Base-by-base conservation (phyloP, 2,329 filamentous ascomycete genomes). In the Coniochaeta sp. region DNA sequence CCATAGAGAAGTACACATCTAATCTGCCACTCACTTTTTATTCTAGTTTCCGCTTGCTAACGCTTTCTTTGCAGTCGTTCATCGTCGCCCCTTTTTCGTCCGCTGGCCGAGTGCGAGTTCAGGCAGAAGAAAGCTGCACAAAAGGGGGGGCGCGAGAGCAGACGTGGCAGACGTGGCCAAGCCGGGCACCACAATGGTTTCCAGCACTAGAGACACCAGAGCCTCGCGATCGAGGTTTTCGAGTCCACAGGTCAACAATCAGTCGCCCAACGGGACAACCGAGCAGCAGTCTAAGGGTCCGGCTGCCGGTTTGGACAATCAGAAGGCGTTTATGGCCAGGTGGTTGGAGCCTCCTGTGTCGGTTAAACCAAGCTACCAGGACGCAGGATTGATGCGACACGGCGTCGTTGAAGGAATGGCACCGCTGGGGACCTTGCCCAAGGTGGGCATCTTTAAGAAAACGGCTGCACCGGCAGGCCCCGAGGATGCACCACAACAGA, bases 341-440 rank as follows among this genome's bases (percentile, higher is more conserved):
- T 86, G 83, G 83, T 72, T 86, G 64, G 83, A 86, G 70, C 83
- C 83, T 12, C 75, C 81, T 8, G 74, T 85, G 42, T 81, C 84
- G 73, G 79, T 75, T 72, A 84, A 81, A 73, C 70, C 92, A 12
- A 93, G 89, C 71, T 96, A 88, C 70, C 86, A 90, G 77, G 91
- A 96, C 71, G 85, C 82, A 60, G 89, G 89, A 52, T 81, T 95
- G 66, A 79, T 88, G 68, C 81, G 88, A 56, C 85, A 86, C 72
- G 90, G 90, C 64, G 89, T 96, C 19, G 79, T 96, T 61, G 88
- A 90, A 73, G 88, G 88, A 68, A 96, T 96, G 92, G 87, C 87
- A 58, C 88, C 92, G 28, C 77, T 96, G 60, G 92, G 92, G 44
- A 82, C 86, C 59, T 79, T 87, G 66, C 92, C 92, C 14, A 85